Evolutionary conservation across 2,329 filamentous ascomycete species (phyloP).

Genomic region (Talaromyces sp.): DNA sequence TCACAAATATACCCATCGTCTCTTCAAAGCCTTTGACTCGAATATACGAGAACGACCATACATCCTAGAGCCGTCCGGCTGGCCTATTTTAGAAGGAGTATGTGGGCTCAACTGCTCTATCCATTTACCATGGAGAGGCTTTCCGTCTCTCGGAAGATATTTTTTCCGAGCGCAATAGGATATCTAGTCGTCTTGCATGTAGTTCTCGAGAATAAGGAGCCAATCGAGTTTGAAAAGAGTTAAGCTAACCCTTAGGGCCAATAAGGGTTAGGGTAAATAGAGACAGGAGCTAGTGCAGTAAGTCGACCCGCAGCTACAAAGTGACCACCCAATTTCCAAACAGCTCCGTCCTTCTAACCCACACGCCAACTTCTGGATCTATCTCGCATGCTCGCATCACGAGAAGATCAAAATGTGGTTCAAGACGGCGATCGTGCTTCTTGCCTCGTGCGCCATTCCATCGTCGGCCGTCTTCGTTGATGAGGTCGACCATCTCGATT

Average conservation of each 20-base stretch:
- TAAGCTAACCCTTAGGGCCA: too few relatives aligned
- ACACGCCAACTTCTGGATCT: not conserved
- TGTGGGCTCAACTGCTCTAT: too few relatives aligned
- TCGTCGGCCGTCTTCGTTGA: slow-evolving; percentile 75
- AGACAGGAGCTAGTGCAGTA: not conserved
- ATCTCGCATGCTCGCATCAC: slow-evolving; percentile 33
- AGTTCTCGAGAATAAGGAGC: not conserved
- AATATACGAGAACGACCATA: too few relatives aligned
- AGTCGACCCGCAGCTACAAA: not conserved
- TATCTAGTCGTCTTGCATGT: not conserved
- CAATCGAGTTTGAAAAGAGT: too few relatives aligned
- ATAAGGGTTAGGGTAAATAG: not conserved
- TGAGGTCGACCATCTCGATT: slow-evolving; percentile 88
- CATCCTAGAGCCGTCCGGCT: too few relatives aligned
- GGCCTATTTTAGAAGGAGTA: too few relatives aligned
- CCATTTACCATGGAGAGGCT: too few relatives aligned
- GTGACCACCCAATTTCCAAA: not conserved
- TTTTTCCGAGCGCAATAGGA: not conserved
- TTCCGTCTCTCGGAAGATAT: too few relatives aligned
- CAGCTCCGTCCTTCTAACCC: not conserved
- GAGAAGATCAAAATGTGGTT: slow-evolving; percentile 38
- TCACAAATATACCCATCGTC: too few relatives aligned
- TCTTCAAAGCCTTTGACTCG: too few relatives aligned
- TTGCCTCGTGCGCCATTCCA: slow-evolving; percentile 49
- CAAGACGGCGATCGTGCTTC: slow-evolving; percentile 37